Conservation (phyloP, 2,329 filamentous ascomycete genomes). For the Cyphellophora attinorum region DNA sequence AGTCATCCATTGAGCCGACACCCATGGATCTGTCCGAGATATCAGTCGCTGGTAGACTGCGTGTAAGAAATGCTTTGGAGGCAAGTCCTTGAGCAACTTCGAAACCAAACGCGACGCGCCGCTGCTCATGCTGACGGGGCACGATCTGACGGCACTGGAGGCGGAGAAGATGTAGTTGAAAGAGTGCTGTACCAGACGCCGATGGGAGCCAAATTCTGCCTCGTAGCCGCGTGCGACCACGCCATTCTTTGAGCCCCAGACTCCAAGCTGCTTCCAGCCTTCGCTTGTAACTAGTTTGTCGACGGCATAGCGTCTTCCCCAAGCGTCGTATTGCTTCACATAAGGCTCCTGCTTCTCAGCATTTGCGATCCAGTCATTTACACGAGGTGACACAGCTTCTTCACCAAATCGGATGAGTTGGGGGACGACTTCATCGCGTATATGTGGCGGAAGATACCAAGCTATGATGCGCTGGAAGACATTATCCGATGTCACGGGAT, state of each 20-base stretch:
- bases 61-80: conserved; percentile 16
- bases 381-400: conserved; percentile 23
- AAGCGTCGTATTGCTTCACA: conserved; percentile 20
- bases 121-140: conserved; percentile 54
- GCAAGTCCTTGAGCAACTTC: conserved; percentile 4
- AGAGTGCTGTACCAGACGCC: neutral
- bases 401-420: conserved; percentile 21
- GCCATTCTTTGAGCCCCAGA: conserved; percentile 24
- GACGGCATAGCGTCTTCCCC: conserved; percentile 17
- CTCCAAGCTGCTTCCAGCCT: conserved; percentile 24
- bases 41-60: conserved; percentile 19
- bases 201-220: neutral
- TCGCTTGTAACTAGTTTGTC: conserved; percentile 18
- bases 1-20: conserved; percentile 30
- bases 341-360: conserved; percentile 20
- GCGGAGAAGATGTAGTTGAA: neutral
- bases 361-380: conserved; percentile 18
- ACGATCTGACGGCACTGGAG: conserved; percentile 50
- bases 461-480: conserved; percentile 15
- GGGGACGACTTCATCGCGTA: conserved; percentile 43
- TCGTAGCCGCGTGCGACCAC: neutral
- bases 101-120: conserved; percentile 25
- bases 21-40: conserved; percentile 24
- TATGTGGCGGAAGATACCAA: conserved; percentile 30
- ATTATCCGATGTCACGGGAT: conserved; percentile 15